Percentiles rank a stretch among this genome's conserved stretches.
These are phyloP conservation scores for Neofusicoccum cordaticola DNA, from an alignment of 2,329 filamentous ascomycete genomes.

Conservation along the genomic window DNA sequence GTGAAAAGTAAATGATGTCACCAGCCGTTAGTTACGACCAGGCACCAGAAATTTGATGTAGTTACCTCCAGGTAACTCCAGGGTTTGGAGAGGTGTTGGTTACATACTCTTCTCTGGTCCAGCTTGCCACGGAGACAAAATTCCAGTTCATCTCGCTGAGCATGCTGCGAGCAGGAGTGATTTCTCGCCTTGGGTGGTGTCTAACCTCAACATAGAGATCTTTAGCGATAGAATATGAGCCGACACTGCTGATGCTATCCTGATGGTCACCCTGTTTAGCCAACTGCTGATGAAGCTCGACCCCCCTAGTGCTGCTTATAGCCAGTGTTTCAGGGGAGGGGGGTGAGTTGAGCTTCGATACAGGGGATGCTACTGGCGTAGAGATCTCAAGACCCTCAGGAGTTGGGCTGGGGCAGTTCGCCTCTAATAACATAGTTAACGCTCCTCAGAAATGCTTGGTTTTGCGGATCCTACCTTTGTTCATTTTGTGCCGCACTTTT, in stretches of 20 bases:
- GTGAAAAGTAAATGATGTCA: background rate
- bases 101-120: constrained; percentile 96
- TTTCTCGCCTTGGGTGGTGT: constrained; percentile 57
- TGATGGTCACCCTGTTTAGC: constrained; percentile 38
- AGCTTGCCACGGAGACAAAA: constrained; percentile 91
- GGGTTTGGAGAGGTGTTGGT: background rate
- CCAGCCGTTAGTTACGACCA: background rate
- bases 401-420: too few species aligned
- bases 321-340: too few species aligned
- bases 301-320: too few species aligned
- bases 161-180: constrained; percentile 59
- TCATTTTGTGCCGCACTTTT: too few species aligned
- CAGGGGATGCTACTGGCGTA: too few species aligned
- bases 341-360: too few species aligned
- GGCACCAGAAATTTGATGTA: background rate
- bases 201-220: constrained; percentile 62
- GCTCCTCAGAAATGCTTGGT: too few species aligned
- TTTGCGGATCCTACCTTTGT: too few species aligned
- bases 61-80: background rate
- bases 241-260: constrained; percentile 52
- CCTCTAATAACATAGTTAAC: too few species aligned
- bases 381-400: too few species aligned
- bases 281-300: too few species aligned
- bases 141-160: constrained; percentile 92
- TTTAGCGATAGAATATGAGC: constrained; percentile 56